Conservation (phyloP, 2,329 filamentous ascomycete species). For the Thyridium curvatum region DNA sequence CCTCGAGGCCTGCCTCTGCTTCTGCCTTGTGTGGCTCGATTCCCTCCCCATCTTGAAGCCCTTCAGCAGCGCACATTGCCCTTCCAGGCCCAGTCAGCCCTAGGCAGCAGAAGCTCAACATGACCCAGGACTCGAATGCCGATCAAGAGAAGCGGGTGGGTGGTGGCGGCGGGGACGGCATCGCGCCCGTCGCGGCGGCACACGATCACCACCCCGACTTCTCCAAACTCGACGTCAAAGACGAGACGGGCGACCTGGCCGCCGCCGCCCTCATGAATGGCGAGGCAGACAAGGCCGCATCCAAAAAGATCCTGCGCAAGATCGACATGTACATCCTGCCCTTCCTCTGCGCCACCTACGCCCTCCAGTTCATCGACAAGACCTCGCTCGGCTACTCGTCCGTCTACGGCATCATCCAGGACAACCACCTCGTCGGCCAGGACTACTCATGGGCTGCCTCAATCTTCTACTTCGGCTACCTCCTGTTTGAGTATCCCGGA, state of each 20-base stretch:
- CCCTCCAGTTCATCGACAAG: constrained; percentile 49
- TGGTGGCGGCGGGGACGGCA: background rate
- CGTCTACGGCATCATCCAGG: constrained; percentile 7
- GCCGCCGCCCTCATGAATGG: constrained; percentile 22
- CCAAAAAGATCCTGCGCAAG: constrained; percentile 34
- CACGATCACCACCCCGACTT: constrained; percentile 11
- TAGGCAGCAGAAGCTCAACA: no score
- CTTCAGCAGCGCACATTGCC: no score
- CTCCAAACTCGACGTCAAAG: constrained; percentile 11
- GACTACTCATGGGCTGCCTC: constrained; percentile 40
- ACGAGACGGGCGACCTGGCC: constrained; percentile 20
- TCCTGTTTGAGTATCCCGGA: background rate
- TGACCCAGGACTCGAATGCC: no score
- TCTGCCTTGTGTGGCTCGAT: no score
- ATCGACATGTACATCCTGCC: constrained; percentile 47
- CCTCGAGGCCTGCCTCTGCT: no score
- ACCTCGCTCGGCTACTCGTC: constrained; percentile 25
- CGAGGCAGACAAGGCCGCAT: constrained; percentile 13
- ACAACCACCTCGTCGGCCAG: constrained; percentile 28
- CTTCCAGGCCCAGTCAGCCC: no score
- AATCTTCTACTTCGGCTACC: constrained; percentile 34
- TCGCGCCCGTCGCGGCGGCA: constrained; percentile 1
- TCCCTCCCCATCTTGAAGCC: no score
- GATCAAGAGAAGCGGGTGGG: no score
- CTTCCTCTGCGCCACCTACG: constrained; percentile 46